Evolutionary conservation across 768 basidiomycete genomes (phyloP).

Genomic region (Boletus eberwhitei): DNA sequence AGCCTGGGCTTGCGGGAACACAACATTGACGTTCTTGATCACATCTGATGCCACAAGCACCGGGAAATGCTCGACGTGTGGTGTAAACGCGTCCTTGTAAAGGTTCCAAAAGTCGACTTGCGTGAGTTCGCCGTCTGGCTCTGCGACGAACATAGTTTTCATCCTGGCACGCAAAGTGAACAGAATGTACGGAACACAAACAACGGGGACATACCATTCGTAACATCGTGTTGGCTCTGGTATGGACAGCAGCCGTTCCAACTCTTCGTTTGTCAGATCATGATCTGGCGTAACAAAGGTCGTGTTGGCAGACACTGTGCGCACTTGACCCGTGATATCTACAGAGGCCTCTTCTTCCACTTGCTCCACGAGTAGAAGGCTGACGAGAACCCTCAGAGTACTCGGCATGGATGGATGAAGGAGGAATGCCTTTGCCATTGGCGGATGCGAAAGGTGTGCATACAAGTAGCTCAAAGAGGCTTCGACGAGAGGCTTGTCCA

Average conservation of each 20-base stretch:
- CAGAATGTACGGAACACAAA: not conserved
- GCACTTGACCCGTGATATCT: slow-evolving; percentile 58
- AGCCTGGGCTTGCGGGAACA: slow-evolving; percentile 83
- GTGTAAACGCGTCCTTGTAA: slow-evolving; percentile 80
- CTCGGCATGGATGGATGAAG: slow-evolving; percentile 67
- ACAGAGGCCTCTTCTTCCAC: slow-evolving; percentile 61
- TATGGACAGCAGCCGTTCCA: slow-evolving; percentile 53
- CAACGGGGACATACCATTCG: slow-evolving; percentile 57
- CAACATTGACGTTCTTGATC: slow-evolving; percentile 85
- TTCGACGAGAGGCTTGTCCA: slow-evolving; percentile 67
- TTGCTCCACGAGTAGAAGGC: slow-evolving; percentile 67
- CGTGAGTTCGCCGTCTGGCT: slow-evolving; percentile 75
- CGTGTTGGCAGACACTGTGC: slow-evolving; percentile 54
- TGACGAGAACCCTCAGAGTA: slow-evolving; percentile 64
- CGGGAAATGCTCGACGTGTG: slow-evolving; percentile 52
- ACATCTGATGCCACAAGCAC: slow-evolving; percentile 86
- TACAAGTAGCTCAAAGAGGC: slow-evolving; percentile 74
- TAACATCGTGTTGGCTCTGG: slow-evolving; percentile 78
- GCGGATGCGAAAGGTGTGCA: slow-evolving; percentile 66
- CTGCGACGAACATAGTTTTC: slow-evolving; percentile 79
- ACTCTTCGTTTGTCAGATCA: slow-evolving; percentile 68
- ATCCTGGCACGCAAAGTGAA: slow-evolving; percentile 60
- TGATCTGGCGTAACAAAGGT: slow-evolving; percentile 51
- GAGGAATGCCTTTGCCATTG: slow-evolving; percentile 76
- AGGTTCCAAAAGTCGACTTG: slow-evolving; percentile 96